A percentile compares a stretch with the other conserved stretches of the same genome.
Conservation (phyloP, 176 grass and related monocot species). For the Luzula sylvatica region DNA sequence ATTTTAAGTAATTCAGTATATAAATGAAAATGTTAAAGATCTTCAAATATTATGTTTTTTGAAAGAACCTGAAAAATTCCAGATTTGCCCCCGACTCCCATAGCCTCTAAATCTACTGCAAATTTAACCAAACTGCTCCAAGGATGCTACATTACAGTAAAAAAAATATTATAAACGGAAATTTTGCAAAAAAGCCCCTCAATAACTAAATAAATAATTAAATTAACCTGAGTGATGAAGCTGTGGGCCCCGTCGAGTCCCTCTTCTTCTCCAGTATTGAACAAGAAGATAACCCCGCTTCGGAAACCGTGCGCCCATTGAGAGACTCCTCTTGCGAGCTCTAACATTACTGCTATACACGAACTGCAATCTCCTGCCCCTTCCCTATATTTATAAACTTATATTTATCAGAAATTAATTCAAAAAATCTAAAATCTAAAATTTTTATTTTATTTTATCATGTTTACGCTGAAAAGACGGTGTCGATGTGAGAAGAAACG, state of each 20-base stretch:
- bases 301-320: constrained; percentile 95
- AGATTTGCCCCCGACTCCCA: constrained; percentile 85
- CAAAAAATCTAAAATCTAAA: no score
- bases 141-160: constrained; percentile 49
- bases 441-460: no score
- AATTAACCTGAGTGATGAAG: constrained; percentile 88
- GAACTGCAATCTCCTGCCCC: constrained; percentile 97
- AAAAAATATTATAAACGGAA: neutral
- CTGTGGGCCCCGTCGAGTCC: constrained; percentile 93
- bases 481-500: constrained; percentile 95
- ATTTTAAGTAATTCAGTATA: constrained; percentile 21
- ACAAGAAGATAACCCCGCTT: constrained; percentile 75
- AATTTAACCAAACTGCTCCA: constrained; percentile 67
- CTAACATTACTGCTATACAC: constrained; percentile 92
- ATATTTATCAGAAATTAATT: no score
- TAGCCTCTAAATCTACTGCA: constrained; percentile 90
- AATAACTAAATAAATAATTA: no score
- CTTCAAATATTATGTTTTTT: constrained; percentile 10
- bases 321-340: constrained; percentile 77
- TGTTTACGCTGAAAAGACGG: constrained; percentile 78
- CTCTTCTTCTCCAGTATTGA: constrained; percentile 99
- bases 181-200: neutral
- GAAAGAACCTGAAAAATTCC: constrained; percentile 63
- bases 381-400: constrained; percentile 47
- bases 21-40: no score